A percentile compares a stretch with the other conserved stretches of the same genome.
These are phyloP conservation scores for Penicillium expansum DNA, from an alignment of 2,329 filamentous ascomycete genomes.

Conservation along the genomic window DNA sequence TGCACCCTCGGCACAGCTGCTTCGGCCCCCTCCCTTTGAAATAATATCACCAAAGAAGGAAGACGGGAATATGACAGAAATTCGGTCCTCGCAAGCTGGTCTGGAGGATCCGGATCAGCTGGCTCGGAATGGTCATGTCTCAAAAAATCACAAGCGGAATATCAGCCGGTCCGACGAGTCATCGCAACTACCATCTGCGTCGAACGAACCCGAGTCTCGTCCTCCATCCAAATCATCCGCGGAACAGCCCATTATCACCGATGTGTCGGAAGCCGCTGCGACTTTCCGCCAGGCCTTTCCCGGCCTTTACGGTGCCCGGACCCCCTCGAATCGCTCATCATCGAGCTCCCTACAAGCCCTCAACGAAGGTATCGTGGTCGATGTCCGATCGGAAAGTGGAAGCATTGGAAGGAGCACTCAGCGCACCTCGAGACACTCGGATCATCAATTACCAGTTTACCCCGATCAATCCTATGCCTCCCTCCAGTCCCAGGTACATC, in stretches of 20 bases:
- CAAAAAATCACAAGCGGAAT: constrained; percentile 21
- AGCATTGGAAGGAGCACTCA: constrained; percentile 25
- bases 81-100: constrained; percentile 29
- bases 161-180: constrained; percentile 23
- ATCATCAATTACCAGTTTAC: constrained; percentile 45
- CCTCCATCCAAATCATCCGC: constrained; percentile 27
- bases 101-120: constrained; percentile 31
- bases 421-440: constrained; percentile 31
- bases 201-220: constrained; percentile 21
- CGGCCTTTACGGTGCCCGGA: constrained; percentile 35
- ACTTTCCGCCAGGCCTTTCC: constrained; percentile 34
- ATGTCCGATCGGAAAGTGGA: constrained; percentile 35
- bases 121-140: constrained; percentile 25
- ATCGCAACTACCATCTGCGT: constrained; percentile 17
- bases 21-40: constrained; percentile 14
- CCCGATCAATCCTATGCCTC: constrained; percentile 50
- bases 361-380: constrained; percentile 38
- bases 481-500: constrained; percentile 45
- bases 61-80: constrained; percentile 34
- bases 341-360: constrained; percentile 45
- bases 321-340: constrained; percentile 43
- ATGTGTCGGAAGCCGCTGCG: constrained; percentile 31
- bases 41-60: constrained; percentile 3
- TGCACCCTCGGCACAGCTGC: constrained; percentile 25
- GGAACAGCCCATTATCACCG: constrained; percentile 28